Evolutionary conservation across 306 rosid species (phyloP).

Genomic region (Cicer chorassanicum): DNA sequence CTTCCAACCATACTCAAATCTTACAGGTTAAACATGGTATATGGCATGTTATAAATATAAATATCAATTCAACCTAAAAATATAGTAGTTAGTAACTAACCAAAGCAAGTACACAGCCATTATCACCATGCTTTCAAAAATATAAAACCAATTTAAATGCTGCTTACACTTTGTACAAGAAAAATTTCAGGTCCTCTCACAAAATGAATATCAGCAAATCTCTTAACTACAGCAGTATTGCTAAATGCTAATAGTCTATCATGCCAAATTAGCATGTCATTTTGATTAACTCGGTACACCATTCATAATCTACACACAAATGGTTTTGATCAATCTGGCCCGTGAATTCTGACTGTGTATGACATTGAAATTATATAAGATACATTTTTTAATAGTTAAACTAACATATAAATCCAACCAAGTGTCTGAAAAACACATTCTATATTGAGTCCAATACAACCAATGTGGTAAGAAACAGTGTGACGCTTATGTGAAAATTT

Average conservation of each 20-base stretch:
- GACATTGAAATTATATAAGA: neutral
- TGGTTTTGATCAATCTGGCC: neutral
- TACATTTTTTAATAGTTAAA: neutral
- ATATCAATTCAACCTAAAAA: too few relatives aligned
- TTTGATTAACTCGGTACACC: slow-evolving; percentile 24
- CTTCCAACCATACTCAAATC: too few relatives aligned
- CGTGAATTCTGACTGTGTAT: slow-evolving; percentile 1
- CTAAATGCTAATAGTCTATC: neutral
- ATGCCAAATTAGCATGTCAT: neutral
- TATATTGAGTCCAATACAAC: neutral
- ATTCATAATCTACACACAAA: neutral
- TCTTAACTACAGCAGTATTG: neutral
- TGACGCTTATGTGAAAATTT: neutral
- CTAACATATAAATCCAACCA: neutral
- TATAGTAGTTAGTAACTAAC: neutral
- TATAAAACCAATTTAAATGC: neutral
- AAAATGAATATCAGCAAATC: slow-evolving; percentile 17
- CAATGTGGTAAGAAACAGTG: neutral
- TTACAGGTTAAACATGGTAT: too few relatives aligned
- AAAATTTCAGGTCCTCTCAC: slow-evolving; percentile 1
- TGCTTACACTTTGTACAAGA: neutral
- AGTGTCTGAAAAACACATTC: neutral
- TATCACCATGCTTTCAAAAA: neutral
- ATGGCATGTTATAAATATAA: too few relatives aligned
- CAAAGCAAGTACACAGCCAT: neutral